These are phyloP conservation scores for Musa balbisiana DNA, from an alignment of 202 grass and related monocot genomes.

Conservation along the genomic window DNA sequence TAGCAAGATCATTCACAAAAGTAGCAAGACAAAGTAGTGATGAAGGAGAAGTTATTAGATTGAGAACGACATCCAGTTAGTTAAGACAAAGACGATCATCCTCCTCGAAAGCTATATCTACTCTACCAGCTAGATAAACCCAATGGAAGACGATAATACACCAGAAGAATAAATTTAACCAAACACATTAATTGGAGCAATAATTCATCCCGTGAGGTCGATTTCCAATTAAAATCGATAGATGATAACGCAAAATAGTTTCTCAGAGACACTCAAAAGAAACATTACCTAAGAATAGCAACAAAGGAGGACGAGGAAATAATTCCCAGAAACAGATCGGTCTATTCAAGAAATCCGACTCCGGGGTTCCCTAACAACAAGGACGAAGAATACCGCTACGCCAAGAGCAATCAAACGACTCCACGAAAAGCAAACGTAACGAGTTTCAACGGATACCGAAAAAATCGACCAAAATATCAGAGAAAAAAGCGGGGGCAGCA, in stretches of 20 bases:
- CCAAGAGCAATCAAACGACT: not conserved
- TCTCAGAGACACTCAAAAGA: not conserved
- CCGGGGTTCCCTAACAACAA: not conserved
- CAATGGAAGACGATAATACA: not conserved
- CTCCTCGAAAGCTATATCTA: not conserved
- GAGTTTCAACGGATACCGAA: not conserved
- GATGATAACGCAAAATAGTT: not conserved
- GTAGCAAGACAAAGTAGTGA: no score
- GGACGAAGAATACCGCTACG: not conserved
- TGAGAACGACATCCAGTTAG: not conserved
- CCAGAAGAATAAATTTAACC: not conserved
- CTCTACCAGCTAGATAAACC: not conserved
- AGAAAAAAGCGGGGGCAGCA: not conserved
- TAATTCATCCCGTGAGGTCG: no score
- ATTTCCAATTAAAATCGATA: not conserved
- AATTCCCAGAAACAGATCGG: not conserved
- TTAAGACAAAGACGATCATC: not conserved
- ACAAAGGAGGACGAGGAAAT: not conserved
- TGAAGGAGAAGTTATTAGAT: not conserved
- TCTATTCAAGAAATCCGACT: not conserved
- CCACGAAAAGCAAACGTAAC: not conserved
- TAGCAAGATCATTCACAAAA: not conserved
- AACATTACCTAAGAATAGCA: not conserved
- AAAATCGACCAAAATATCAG: not conserved
- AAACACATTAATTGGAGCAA: not conserved